Evolutionary conservation across 2,329 filamentous ascomycete genomes (phyloP).

Genomic region (Fusarium hostae): DNA sequence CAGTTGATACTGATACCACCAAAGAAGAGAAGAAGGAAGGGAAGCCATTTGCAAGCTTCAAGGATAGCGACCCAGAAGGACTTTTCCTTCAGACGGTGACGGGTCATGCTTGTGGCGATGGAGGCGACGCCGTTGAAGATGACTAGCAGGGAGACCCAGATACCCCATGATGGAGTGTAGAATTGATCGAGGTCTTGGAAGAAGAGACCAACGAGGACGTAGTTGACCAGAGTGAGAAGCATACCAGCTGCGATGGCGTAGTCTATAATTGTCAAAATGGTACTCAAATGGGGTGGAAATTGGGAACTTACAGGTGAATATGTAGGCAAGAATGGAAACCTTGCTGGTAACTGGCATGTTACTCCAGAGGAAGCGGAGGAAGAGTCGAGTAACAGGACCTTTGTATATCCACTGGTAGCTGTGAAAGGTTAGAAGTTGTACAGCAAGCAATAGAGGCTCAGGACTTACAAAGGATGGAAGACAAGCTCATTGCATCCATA

Average conservation of each 20-base stretch:
- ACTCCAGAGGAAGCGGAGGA: conserved; percentile 42
- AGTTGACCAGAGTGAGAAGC: conserved; percentile 74
- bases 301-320: conserved; percentile 63
- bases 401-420: conserved; percentile 64
- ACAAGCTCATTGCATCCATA: conserved; percentile 78
- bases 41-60: conserved; percentile 43
- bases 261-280: conserved; percentile 47
- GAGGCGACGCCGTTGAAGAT: conserved; percentile 43
- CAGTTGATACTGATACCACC: conserved; percentile 46
- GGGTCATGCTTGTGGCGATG: conserved; percentile 40
- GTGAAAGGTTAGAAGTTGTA: neutral
- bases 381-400: conserved; percentile 72
- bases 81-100: conserved; percentile 43
- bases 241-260: conserved; percentile 76
- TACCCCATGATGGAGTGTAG: conserved; percentile 73
- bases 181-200: conserved; percentile 74
- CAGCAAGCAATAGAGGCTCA: accelerated
- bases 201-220: conserved; percentile 78
- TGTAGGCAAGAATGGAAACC: conserved; percentile 75
- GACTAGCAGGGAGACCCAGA: conserved; percentile 61
- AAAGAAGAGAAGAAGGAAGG: conserved; percentile 46
- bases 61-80: conserved; percentile 44
- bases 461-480: conserved; percentile 69
- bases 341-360: conserved; percentile 71
- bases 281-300: accelerated